Evolutionary conservation across 2,329 filamentous ascomycete genomes (phyloP).

Genomic region (Gremmenia infestans): DNA sequence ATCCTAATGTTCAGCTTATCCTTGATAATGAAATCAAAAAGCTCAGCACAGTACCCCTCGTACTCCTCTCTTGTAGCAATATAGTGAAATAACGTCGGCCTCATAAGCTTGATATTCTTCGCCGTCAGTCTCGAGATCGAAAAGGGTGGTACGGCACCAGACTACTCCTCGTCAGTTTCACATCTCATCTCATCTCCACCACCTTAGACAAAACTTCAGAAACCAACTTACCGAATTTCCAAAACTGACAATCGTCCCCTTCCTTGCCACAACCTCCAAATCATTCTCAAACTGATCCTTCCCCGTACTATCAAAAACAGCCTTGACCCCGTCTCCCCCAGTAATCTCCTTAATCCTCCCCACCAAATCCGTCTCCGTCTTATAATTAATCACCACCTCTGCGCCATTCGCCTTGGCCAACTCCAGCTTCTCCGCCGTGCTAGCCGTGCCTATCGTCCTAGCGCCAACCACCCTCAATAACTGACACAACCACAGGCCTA

Average conservation of each 20-base stretch:
- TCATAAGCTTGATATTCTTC: slow-evolving; percentile 74
- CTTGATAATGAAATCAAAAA: slow-evolving; percentile 66
- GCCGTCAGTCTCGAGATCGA: slow-evolving; percentile 49
- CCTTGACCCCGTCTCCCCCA: slow-evolving; percentile 64
- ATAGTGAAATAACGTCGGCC: slow-evolving; percentile 70
- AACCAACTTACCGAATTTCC: slow-evolving; percentile 65
- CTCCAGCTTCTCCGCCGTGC: slow-evolving; percentile 65
- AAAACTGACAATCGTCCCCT: slow-evolving; percentile 74
- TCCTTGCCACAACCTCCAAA: slow-evolving; percentile 67
- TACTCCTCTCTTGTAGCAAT: slow-evolving; percentile 65
- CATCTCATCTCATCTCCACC: background rate
- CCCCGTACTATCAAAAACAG: slow-evolving; percentile 83
- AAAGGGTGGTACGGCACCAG: slow-evolving; percentile 60
- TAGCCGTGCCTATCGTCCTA: slow-evolving; percentile 73
- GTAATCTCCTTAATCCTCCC: slow-evolving; percentile 64
- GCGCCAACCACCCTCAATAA: slow-evolving; percentile 69
- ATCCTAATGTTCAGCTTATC: slow-evolving; percentile 68
- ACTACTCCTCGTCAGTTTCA: slow-evolving; percentile 3
- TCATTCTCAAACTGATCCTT: slow-evolving; percentile 79
- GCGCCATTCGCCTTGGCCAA: slow-evolving; percentile 68
- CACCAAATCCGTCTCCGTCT: slow-evolving; percentile 51
- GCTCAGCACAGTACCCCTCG: slow-evolving; percentile 62
- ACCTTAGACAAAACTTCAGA: background rate
- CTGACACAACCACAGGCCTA: slow-evolving; percentile 70
- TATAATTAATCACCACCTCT: slow-evolving; percentile 66